These are phyloP conservation scores for Prunus persica DNA, from an alignment of 306 rosid species.

Conservation along the genomic window Prunus_persica_NCBIv2 NC_034013.1:9624501-9625000, in stretches of 20 bases:
- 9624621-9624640: neutral
- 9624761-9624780: neutral
- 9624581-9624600: neutral
- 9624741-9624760: neutral
- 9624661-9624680: neutral
- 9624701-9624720: neutral
- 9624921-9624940: constrained; percentile 50
- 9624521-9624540: neutral
- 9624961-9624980: constrained; percentile 30
- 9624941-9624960: constrained; percentile 42
- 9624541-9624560: neutral
- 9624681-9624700: neutral
- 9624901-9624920: constrained; percentile 43
- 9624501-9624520: neutral
- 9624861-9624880: neutral
- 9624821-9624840: neutral
- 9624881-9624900: neutral
- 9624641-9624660: neutral
- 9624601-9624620: neutral
- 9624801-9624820: neutral
- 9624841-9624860: neutral
- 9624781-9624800: neutral
- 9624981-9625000: constrained; percentile 50
- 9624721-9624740: neutral
- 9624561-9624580: neutral